Evolutionary conservation across 1,139 yeast species (phyloP).

Genomic region (Pichia sp.): DNA sequence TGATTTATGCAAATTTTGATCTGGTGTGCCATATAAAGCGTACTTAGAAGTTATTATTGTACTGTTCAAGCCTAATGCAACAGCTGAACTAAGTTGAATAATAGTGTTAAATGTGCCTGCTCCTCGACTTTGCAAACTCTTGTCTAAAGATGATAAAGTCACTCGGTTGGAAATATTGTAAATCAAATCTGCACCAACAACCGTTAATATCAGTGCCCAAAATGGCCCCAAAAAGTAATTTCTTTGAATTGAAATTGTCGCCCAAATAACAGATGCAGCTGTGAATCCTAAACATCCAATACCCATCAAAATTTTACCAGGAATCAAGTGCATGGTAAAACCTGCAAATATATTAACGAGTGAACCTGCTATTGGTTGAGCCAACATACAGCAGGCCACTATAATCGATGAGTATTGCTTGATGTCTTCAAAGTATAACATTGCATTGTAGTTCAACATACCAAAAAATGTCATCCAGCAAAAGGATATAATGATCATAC

Average conservation of each 20-base stretch:
- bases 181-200: conserved; percentile 39
- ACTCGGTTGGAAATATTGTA: conserved; percentile 38
- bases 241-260: conserved; percentile 29
- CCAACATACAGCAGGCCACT: conserved; percentile 35
- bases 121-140: conserved; percentile 34
- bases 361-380: conserved; percentile 32
- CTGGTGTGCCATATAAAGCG: conserved; percentile 27
- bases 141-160: conserved; percentile 34
- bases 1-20: conserved; percentile 19
- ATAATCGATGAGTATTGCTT: conserved; percentile 31
- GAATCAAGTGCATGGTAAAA: conserved; percentile 34
- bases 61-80: conserved; percentile 36
- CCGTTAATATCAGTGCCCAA: conserved; percentile 33
- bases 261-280: conserved; percentile 34
- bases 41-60: conserved; percentile 32
- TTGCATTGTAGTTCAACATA: conserved; percentile 31
- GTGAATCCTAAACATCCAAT: conserved; percentile 32
- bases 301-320: conserved; percentile 32
- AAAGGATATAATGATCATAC: conserved; percentile 31
- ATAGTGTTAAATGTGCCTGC: conserved; percentile 40
- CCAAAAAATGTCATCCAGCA: conserved; percentile 37
- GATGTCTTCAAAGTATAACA: conserved; percentile 36
- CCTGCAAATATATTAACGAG: conserved; percentile 37
- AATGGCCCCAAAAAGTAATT: conserved; percentile 39
- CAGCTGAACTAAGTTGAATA: conserved; percentile 32